These are phyloP conservation scores for Prinsepia uniflora DNA, from an alignment of 306 rosid species.

Conservation along the genomic window DNA sequence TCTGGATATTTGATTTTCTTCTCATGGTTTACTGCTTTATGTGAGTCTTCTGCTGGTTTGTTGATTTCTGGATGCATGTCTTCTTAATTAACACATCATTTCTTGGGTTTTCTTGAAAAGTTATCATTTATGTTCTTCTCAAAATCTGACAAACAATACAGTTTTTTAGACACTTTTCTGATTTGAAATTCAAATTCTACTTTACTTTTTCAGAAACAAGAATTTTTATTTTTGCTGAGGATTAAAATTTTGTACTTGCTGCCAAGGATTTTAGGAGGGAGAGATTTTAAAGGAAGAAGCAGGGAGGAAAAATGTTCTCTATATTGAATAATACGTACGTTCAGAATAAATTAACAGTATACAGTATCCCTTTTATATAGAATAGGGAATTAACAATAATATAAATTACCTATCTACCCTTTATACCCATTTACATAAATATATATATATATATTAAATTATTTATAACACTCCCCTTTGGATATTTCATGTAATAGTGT, in stretches of 20 bases:
- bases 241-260: background rate
- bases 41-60: constrained; percentile 1
- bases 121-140: background rate
- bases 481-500: too few relatives aligned
- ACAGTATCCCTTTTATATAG: too few relatives aligned
- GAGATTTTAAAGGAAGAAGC: too few relatives aligned
- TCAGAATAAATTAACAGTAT: too few relatives aligned
- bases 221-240: background rate
- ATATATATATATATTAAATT: too few relatives aligned
- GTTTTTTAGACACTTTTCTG: background rate
- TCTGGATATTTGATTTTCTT: constrained; percentile 8
- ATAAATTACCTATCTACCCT: too few relatives aligned
- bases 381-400: too few relatives aligned
- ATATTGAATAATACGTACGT: too few relatives aligned
- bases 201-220: background rate
- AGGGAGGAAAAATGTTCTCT: too few relatives aligned
- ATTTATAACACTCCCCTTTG: too few relatives aligned
- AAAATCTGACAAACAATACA: background rate
- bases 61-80: background rate
- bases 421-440: too few relatives aligned
- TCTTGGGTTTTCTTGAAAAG: background rate
- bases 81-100: background rate
- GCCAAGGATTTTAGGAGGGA: too few relatives aligned
- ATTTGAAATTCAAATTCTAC: background rate
- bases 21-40: constrained; percentile 6